These are phyloP conservation scores for Aureococcus anophagefferens DNA, from an alignment of 108 stramenopile genomes.

Conservation along the genomic window DNA sequence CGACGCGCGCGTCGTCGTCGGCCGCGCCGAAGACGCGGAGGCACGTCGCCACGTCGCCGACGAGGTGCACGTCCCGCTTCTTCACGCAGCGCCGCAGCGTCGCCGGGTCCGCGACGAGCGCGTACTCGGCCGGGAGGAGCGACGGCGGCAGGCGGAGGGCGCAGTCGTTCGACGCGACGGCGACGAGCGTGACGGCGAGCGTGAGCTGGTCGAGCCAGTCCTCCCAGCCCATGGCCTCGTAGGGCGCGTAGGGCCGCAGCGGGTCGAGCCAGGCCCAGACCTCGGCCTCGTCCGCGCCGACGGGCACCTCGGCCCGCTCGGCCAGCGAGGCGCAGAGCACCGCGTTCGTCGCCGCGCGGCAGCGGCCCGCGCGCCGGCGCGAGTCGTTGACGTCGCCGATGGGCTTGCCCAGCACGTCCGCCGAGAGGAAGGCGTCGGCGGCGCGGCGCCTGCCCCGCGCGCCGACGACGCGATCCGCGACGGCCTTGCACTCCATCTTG, in stretches of 20 bases:
- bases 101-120: neutral
- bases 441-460: too few species aligned
- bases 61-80: neutral
- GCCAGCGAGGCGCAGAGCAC: too few species aligned
- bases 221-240: too few species aligned
- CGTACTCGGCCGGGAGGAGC: neutral
- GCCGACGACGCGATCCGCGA: too few species aligned
- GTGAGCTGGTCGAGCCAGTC: neutral
- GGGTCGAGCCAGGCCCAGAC: neutral
- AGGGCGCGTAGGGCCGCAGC: neutral
- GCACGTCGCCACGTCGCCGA: neutral
- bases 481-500: neutral
- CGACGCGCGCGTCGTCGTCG: neutral
- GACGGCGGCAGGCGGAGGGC: neutral
- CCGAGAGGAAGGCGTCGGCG: too few species aligned
- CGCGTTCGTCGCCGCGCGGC: too few species aligned
- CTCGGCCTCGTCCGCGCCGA: neutral
- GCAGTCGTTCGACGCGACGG: neutral
- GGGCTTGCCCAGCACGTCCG: too few species aligned
- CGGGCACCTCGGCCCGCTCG: neutral
- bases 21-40: neutral
- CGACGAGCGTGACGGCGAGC: neutral
- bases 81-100: neutral
- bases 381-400: too few species aligned
- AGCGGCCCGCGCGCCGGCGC: too few species aligned